Percentiles rank a stretch among this genome's conserved stretches.
Evolutionary conservation across 306 rosid species (phyloP).

Genomic region (Neltuma alba): DNA sequence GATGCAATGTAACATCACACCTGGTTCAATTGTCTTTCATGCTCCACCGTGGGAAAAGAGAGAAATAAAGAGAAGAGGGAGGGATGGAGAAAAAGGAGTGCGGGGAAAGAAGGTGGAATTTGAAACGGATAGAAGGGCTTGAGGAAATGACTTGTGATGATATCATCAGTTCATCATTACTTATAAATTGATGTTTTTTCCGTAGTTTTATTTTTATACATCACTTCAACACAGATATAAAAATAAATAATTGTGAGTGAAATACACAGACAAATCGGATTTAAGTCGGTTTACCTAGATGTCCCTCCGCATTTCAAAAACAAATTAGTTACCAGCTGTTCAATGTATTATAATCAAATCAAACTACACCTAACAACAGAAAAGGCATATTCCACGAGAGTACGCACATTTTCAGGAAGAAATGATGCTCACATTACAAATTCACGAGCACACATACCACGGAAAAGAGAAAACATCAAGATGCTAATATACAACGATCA

Average conservation of each 20-base stretch:
- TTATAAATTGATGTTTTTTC: not conserved
- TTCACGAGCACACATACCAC: not conserved
- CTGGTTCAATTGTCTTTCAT: not conserved
- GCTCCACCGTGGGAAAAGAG: not conserved
- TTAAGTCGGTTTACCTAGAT: not conserved
- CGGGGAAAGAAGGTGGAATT: not conserved
- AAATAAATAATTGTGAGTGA: not conserved
- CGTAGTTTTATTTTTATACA: not conserved
- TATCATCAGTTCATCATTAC: not conserved
- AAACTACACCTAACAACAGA: slow-evolving; percentile 12
- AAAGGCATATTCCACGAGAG: not conserved
- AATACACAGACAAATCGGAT: not conserved
- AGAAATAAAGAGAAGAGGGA: not conserved
- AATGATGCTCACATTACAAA: not conserved
- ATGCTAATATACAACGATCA: not conserved
- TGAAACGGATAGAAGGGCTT: not conserved
- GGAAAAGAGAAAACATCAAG: not conserved
- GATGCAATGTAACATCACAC: not conserved
- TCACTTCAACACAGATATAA: not conserved
- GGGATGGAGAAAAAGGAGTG: not conserved
- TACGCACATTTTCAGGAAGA: not conserved
- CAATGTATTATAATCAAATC: not conserved
- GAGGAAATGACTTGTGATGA: not conserved
- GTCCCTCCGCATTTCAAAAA: not conserved
- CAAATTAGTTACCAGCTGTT: not conserved